Conservation (phyloP, 805 yeast species). For the Naumovozyma dairenensis region DNA sequence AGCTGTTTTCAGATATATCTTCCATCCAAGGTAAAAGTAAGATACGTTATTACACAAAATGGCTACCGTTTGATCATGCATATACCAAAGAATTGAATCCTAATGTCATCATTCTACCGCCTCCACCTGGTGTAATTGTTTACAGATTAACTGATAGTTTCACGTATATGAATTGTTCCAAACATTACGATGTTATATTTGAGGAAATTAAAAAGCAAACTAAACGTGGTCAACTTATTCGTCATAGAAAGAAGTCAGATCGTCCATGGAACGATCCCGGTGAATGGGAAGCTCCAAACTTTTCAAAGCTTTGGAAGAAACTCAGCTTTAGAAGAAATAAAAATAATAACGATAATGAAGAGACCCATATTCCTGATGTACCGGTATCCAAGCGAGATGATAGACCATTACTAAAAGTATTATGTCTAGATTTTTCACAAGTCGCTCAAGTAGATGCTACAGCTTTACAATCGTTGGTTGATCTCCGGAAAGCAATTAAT, state of each 20-base stretch:
- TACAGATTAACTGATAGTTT: constrained; percentile 75
- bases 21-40: constrained; percentile 2
- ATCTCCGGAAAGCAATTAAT: constrained; percentile 61
- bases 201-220: constrained; percentile 58
- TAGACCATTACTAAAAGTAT: constrained; percentile 58
- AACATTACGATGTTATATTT: constrained; percentile 57
- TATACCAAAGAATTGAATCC: constrained; percentile 41
- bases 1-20: neutral
- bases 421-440: constrained; percentile 74
- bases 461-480: constrained; percentile 67
- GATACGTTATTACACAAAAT: constrained; percentile 44
- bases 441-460: constrained; percentile 73
- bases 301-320: constrained; percentile 13
- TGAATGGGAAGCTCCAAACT: constrained; percentile 33
- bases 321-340: constrained; percentile 17
- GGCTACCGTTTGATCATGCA: constrained; percentile 50
- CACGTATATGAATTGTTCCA: constrained; percentile 71
- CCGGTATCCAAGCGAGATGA: constrained; percentile 27
- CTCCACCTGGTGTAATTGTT: constrained; percentile 87
- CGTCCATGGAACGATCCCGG: constrained; percentile 93
- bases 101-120: constrained; percentile 51
- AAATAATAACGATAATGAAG: constrained; percentile 18
- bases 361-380: constrained; percentile 1
- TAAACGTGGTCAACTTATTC: constrained; percentile 44
- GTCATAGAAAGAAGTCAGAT: constrained; percentile 33